Evolutionary conservation across 192 early-diverging fungal species (phyloP), one percentile per base, ranked within the genome.

Genomic region (Pilaira anomala): DNA sequence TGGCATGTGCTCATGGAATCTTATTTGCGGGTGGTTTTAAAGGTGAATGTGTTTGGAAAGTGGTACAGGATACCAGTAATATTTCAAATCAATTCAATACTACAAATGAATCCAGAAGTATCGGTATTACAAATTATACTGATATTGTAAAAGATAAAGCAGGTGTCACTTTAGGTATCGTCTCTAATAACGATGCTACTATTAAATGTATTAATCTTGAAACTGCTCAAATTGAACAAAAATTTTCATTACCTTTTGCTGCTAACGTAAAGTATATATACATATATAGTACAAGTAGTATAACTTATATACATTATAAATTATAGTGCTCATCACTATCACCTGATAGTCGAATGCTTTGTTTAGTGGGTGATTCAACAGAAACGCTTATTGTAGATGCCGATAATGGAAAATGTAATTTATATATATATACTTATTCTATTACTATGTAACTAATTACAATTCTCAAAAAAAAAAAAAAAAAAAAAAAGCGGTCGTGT

Each of bases 61-160:
- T 66, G 12, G 13, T 79, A 7, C 66, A 76, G 60, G 58, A 58
- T 30, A n/a, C 24, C 0, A 33, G 28, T 12, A 54, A 33, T 4
- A 16, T 36, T 57, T 28, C 22, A 39, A 19, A 40, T n/a, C 49
- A 58, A n/a, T 68, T 71, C 30, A 68, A 60, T 60, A 67, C 65
- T 1, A 57, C 56, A 0, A 69, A 83, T 11, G 80, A 82, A 44
- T 50, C 52, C 13, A 71, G 81, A 48, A 49, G 22, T 8, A 76
- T 72, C 21, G 85, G 83, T 0, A 87, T 87, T 55, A 85, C 81
- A 28, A 88, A 88, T 66, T 85, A 88, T 60, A 72, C 78, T 7
- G 84, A 86, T 42, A 76, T 88, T 7, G 62, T 63, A 14, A 49
- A 68, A 30, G 39, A 48, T 25, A 72, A 80, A 28, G 56, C 63